Conservation (phyloP, 352 stramenopile genomes). For the Globisporangium canariense region DNA sequence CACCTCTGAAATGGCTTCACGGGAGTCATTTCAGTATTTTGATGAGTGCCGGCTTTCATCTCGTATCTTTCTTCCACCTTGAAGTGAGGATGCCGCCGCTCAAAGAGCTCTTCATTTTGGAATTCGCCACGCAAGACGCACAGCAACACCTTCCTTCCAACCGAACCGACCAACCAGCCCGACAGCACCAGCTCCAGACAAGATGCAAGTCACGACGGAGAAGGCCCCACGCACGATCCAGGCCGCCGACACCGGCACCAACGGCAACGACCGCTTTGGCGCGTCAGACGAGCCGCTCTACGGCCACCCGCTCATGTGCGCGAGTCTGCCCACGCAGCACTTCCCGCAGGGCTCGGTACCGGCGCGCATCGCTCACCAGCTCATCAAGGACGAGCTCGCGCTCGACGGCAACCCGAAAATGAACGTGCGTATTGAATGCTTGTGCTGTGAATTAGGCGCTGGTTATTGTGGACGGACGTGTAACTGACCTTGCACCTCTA, state of each 20-base stretch:
- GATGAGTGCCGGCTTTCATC: not conserved
- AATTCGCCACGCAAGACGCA: slow-evolving; percentile 15
- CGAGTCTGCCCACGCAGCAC: slow-evolving; percentile 49
- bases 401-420: slow-evolving; percentile 90
- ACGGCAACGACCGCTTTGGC: slow-evolving; percentile 7
- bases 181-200: not conserved
- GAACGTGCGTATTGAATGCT: slow-evolving; percentile 48
- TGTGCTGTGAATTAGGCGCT: not conserved
- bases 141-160: not conserved
- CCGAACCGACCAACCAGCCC: not conserved
- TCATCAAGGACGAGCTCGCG: slow-evolving; percentile 88
- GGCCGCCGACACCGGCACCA: slow-evolving; percentile 20
- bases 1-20: no score
- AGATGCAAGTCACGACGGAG: slow-evolving; percentile 41
- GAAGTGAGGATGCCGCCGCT: not conserved
- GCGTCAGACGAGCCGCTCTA: slow-evolving; percentile 55
- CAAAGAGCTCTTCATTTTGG: slow-evolving; percentile 1
- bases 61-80: not conserved
- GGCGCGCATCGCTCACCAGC: slow-evolving; percentile 77
- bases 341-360: slow-evolving; percentile 70
- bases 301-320: slow-evolving; percentile 80
- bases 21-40: not conserved
- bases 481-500: not conserved
- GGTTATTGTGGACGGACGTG: not conserved
- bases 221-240: slow-evolving; percentile 13